phyloP scores from a whole-genome alignment of 2,329 filamentous ascomycete species.

The Coniella vitis region DNA sequence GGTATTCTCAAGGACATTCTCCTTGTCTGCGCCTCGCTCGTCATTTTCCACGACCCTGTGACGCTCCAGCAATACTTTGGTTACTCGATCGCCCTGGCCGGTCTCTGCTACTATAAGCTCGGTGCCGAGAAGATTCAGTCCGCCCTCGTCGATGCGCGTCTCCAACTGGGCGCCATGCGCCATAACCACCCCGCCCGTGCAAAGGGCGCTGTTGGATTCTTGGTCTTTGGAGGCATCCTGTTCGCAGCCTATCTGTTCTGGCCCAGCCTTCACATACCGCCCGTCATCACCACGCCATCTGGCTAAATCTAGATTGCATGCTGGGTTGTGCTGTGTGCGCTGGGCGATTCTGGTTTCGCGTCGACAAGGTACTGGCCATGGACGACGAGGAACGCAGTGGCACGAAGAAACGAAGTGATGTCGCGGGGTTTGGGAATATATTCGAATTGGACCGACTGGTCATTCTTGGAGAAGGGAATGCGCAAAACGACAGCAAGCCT shows the following conservation, averaged over 20 bases:
- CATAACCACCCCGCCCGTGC: conserved; percentile 16
- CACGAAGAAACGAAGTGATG: too few relatives aligned
- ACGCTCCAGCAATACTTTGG: conserved; percentile 61
- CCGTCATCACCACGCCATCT: conserved; percentile 6
- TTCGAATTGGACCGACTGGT: not conserved
- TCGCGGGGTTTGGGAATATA: not conserved
- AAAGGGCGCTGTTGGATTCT: conserved; percentile 13
- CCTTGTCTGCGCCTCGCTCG: conserved; percentile 59
- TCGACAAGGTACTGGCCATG: too few relatives aligned
- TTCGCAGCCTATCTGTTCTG: conserved; percentile 14
- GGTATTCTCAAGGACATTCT: conserved; percentile 70
- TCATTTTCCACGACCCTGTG: conserved; percentile 61
- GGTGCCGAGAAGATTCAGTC: conserved; percentile 17
- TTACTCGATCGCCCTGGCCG: conserved; percentile 51
- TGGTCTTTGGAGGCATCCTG: conserved; percentile 11
- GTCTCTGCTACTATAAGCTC: conserved; percentile 24
- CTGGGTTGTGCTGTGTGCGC: conserved; percentile 1
- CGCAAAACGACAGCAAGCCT: too few relatives aligned
- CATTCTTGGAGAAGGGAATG: too few relatives aligned
- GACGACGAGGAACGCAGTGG: too few relatives aligned
- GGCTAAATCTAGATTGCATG: conserved; percentile 2
- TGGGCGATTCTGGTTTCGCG: too few relatives aligned
- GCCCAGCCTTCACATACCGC: conserved; percentile 14
- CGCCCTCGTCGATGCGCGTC: conserved; percentile 13
- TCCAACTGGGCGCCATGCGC: conserved; percentile 12